These are phyloP conservation scores for Hylodesmum podocarpum DNA, from an alignment of 306 rosid species.

Conservation along the genomic window DNA sequence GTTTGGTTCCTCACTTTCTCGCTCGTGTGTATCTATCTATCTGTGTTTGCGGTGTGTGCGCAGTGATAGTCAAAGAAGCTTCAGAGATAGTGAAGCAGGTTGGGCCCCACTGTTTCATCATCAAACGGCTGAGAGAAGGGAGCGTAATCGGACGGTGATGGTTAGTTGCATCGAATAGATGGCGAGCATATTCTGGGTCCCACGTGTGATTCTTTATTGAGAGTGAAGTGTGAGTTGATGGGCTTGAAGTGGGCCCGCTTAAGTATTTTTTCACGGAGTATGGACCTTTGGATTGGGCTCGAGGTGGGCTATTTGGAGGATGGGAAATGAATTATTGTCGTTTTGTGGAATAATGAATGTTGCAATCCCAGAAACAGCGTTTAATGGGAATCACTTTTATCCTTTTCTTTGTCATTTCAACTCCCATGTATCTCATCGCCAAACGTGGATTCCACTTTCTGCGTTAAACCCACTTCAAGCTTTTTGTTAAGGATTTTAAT, in stretches of 20 bases:
- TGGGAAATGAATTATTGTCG: neutral
- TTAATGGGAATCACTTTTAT: neutral
- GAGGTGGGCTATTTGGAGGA: neutral
- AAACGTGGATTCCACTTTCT: neutral
- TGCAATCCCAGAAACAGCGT: neutral
- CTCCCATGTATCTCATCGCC: neutral
- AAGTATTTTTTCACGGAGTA: neutral
- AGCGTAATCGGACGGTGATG: conserved; percentile 26
- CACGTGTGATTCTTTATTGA: neutral
- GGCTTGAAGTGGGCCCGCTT: neutral
- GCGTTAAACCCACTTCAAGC: neutral
- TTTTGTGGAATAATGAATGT: conserved; percentile 8
- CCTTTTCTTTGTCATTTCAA: neutral
- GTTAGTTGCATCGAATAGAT: neutral
- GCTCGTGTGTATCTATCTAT: too few species aligned
- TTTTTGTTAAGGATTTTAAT: neutral
- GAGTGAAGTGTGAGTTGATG: conserved; percentile 5
- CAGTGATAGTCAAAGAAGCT: conserved; percentile 24
- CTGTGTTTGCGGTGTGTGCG: neutral
- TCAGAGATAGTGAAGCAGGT: neutral
- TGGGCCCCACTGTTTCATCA: conserved; percentile 21
- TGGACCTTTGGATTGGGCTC: conserved; percentile 5
- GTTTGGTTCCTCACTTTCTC: neutral
- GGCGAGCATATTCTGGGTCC: conserved; percentile 22
- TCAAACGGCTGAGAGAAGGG: conserved; percentile 35